Conservation (phyloP, 1,284 basidiomycete genomes). For the Hortiboletus rubellus region DNA sequence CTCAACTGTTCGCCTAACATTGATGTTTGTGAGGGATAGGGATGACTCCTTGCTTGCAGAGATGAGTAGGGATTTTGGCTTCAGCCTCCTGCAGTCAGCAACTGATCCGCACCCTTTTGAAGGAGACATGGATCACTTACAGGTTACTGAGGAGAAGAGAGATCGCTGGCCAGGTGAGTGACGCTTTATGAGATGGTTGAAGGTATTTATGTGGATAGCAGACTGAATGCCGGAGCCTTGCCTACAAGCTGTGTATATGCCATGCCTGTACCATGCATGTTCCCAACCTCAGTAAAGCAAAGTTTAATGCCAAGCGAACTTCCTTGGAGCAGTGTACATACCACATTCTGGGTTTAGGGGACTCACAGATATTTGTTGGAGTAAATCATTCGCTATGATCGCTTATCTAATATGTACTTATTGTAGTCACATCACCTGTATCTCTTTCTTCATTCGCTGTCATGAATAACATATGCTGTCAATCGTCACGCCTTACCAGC, state of each 20-base stretch:
- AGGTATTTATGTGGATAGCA: background rate
- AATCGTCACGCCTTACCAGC: no score
- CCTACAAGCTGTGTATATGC: background rate
- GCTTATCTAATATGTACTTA: no score
- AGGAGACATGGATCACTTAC: background rate
- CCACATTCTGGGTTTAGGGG: background rate
- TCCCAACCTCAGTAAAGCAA: background rate
- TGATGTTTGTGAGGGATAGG: background rate
- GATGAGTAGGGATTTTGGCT: background rate
- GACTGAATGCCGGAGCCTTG: background rate
- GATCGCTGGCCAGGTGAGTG: background rate
- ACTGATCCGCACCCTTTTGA: background rate
- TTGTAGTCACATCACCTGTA: no score
- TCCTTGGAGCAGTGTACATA: background rate
- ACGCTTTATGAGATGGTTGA: background rate
- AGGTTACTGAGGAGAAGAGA: constrained; percentile 8
- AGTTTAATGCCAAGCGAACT: no score
- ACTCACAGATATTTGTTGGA: background rate
- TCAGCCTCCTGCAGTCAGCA: background rate
- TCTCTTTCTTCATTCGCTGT: no score
- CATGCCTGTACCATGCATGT: background rate
- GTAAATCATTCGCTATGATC: no score
- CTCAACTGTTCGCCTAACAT: constrained; percentile 13
- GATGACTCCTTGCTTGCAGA: constrained; percentile 2
- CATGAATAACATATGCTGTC: no score